A percentile compares a stretch with the other conserved stretches of the same genome.
Conservation (phyloP, 768 basidiomycete species). For the Collybiopsis luxurians region DNA sequence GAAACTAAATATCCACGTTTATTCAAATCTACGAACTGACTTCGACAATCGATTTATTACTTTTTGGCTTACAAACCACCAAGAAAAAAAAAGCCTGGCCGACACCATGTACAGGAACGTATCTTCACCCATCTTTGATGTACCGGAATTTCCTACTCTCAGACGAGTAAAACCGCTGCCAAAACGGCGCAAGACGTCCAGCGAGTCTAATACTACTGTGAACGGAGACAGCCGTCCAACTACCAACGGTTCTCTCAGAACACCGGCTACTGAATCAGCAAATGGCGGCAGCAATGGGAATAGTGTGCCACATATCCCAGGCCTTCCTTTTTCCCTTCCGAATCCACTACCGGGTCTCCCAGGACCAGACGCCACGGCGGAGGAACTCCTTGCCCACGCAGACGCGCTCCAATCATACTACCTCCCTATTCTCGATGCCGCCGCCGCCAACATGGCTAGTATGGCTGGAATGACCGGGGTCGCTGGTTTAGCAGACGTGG, state of each 20-base stretch:
- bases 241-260: too few species aligned
- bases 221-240: not conserved
- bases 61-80: not conserved
- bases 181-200: constrained; percentile 54
- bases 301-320: not conserved
- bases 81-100: not conserved
- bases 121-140: constrained; percentile 55
- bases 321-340: too few species aligned
- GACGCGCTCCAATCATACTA: constrained; percentile 59
- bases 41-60: constrained; percentile 3
- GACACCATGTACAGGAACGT: not conserved
- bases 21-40: not conserved
- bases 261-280: not conserved
- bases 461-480: not conserved
- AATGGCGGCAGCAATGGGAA: not conserved
- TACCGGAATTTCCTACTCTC: constrained; percentile 58
- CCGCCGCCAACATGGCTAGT: constrained; percentile 2
- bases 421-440: constrained; percentile 46
- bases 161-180: constrained; percentile 77
- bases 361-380: constrained; percentile 47
- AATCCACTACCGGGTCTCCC: constrained; percentile 21
- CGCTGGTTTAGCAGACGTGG: not conserved
- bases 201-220: not conserved
- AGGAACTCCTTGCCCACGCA: constrained; percentile 56
- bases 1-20: not conserved